Base-by-base conservation (phyloP, 2,329 filamentous ascomycete species). In the Penicillium sp. region DNA sequence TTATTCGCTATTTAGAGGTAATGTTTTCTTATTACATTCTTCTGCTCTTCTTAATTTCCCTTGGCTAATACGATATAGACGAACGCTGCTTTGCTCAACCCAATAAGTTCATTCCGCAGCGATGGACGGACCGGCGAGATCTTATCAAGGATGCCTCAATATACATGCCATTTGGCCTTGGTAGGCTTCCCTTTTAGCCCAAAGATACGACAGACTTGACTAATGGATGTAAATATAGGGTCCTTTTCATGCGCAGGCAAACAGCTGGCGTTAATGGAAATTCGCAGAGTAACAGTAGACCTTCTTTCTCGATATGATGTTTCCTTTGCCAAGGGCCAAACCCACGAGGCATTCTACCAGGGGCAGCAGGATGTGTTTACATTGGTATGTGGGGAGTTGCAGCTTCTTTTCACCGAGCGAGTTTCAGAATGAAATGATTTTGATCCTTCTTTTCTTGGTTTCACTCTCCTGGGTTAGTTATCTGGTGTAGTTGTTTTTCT, bases 1-100 rank as follows among this genome's bases (percentile, higher is more conserved):
- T 16, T 61, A 64, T n/a, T 45, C 59, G 2, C 7, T 65, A 7
- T 63, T 64, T 18, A 35, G 64, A 58, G 60, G 64, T 62, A 51
- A 55, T 30, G 8, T 28, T 1, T 26, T 11, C 5, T 52, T n/a
- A n/a, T 14, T 24, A 18, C 21, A 20, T n/a, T 1, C 8, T 26
- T n/a, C 21, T 33, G 14, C 7, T 21, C 33, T 38, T 5, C 9
- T 40, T 40, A n/a, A n/a, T 28, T 21, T 8, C 23, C n/a, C n/a
- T 2, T 23, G 7, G 14, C 56, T 54, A 47, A 54, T 20, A 28
- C 7, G 26, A 20, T 30, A 8, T 30, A 58, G 56, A 58, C 8
- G 51, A 58, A 18, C 56, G 51, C 16, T 54, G 46, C 46, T 58
- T 58, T 24, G 45, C 20, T 38, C 51, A 47, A 18, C 56, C 56